Evolutionary conservation across 176 grass and related monocot genomes (phyloP).

Genomic region (Oryza punctata): DNA sequence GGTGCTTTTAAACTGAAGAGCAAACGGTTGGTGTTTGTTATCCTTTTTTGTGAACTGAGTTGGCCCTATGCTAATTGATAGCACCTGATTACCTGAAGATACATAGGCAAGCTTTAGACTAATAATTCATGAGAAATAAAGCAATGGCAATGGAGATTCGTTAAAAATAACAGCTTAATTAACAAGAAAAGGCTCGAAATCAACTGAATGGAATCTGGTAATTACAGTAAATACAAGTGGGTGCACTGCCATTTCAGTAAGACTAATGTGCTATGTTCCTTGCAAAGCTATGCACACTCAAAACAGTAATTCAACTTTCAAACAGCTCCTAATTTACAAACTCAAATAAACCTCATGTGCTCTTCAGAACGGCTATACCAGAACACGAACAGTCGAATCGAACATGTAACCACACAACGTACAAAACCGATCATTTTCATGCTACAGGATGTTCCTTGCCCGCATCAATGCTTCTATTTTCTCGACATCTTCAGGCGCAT

Average conservation of each 20-base stretch:
- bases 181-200: not conserved
- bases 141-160: not conserved
- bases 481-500: conserved; percentile 74
- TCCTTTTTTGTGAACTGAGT: too few relatives aligned
- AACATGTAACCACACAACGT: not conserved
- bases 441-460: conserved; percentile 71
- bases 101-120: not conserved
- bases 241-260: not conserved
- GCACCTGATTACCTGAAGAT: not conserved
- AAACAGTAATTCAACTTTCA: not conserved
- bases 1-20: too few relatives aligned
- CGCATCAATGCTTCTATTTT: conserved; percentile 90
- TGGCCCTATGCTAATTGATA: not conserved
- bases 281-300: not conserved
- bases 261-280: not conserved
- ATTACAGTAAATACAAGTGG: not conserved
- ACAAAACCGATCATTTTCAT: not conserved
- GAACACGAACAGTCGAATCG: not conserved
- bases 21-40: not conserved
- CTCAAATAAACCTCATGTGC: not conserved
- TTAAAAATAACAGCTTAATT: not conserved
- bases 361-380: not conserved
- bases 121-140: not conserved
- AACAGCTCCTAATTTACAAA: not conserved
- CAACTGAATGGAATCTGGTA: not conserved